Evolutionary conservation across 2,329 filamentous ascomycete genomes (phyloP).

Genomic region (Aureobasidium melanogenum): DNA sequence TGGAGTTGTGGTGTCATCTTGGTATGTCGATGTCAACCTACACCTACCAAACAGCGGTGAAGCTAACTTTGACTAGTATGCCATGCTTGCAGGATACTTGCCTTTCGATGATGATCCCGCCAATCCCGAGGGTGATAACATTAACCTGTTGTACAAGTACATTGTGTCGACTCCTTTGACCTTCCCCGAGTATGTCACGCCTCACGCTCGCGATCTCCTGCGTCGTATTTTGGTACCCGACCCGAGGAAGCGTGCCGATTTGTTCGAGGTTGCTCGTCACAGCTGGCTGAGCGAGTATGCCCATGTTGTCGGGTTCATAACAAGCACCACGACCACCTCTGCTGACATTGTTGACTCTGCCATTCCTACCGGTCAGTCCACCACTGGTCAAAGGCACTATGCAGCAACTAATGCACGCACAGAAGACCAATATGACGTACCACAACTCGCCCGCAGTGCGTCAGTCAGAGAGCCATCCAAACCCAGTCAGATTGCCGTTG

Average conservation of each 20-base stretch:
- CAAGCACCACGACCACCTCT: slow-evolving; percentile 82
- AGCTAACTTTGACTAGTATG: slow-evolving; percentile 59
- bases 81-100: slow-evolving; percentile 94
- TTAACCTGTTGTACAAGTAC: slow-evolving; percentile 98
- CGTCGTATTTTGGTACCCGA: slow-evolving; percentile 92
- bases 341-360: slow-evolving; percentile 77
- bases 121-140: slow-evolving; percentile 97
- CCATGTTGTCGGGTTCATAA: slow-evolving; percentile 95
- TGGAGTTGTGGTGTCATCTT: slow-evolving; percentile 99
- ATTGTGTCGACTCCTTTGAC: slow-evolving; percentile 95
- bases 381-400: not conserved
- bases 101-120: slow-evolving; percentile 97
- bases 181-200: slow-evolving; percentile 97
- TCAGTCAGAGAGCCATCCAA: slow-evolving; percentile 86
- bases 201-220: slow-evolving; percentile 85
- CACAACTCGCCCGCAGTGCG: slow-evolving; percentile 68
- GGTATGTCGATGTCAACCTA: slow-evolving; percentile 48
- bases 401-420: slow-evolving; percentile 12
- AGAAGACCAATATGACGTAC: slow-evolving; percentile 49
- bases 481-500: slow-evolving; percentile 40
- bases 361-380: slow-evolving; percentile 45
- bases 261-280: slow-evolving; percentile 95
- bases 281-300: slow-evolving; percentile 97
- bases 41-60: not conserved
- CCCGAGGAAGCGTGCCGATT: slow-evolving; percentile 83